phyloP scores from a whole-genome alignment of 495 filamentous ascomycete species.

The Acidomyces sp. region DNA sequence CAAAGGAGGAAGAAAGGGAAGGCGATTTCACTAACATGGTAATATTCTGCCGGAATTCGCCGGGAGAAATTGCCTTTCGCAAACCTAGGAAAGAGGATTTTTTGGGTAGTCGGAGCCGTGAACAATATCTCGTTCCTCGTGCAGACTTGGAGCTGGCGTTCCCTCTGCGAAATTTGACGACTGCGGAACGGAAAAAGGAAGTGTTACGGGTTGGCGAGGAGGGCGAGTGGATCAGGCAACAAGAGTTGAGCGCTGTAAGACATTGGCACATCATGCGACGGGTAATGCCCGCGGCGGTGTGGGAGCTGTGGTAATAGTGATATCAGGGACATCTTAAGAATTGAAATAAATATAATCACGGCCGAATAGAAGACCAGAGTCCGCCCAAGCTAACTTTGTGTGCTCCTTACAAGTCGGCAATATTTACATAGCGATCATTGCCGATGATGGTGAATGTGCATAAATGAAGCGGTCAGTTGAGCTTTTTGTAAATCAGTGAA shows the following conservation, averaged over 20 bases:
- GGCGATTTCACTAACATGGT: slow-evolving; percentile 84
- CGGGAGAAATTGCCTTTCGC: slow-evolving; percentile 49
- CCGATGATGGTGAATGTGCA: too few species aligned
- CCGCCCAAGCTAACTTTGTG: too few species aligned
- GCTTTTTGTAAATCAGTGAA: too few species aligned
- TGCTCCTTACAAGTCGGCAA: too few species aligned
- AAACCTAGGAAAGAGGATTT: slow-evolving; percentile 51
- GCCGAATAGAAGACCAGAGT: too few species aligned
- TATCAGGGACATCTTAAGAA: too few species aligned
- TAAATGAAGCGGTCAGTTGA: too few species aligned
- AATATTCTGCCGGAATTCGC: slow-evolving; percentile 53
- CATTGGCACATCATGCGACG: slow-evolving; percentile 89
- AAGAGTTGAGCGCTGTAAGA: slow-evolving; percentile 57
- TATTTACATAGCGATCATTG: too few species aligned
- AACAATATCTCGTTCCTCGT: slow-evolving; percentile 56
- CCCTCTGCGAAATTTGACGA: slow-evolving; percentile 14
- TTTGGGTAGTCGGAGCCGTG: slow-evolving; percentile 54
- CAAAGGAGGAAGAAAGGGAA: background rate
- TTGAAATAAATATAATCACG: too few species aligned
- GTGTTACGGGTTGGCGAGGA: slow-evolving; percentile 44
- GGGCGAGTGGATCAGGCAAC: slow-evolving; percentile 37
- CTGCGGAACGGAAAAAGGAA: slow-evolving; percentile 9
- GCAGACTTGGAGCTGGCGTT: slow-evolving; percentile 53
- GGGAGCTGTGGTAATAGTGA: slow-evolving; percentile 90
- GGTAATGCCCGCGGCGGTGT: slow-evolving; percentile 64